These are phyloP conservation scores for Raphidocelis subcapitata DNA, from an alignment of 139 green algal species.

Conservation along the genomic window DNA sequence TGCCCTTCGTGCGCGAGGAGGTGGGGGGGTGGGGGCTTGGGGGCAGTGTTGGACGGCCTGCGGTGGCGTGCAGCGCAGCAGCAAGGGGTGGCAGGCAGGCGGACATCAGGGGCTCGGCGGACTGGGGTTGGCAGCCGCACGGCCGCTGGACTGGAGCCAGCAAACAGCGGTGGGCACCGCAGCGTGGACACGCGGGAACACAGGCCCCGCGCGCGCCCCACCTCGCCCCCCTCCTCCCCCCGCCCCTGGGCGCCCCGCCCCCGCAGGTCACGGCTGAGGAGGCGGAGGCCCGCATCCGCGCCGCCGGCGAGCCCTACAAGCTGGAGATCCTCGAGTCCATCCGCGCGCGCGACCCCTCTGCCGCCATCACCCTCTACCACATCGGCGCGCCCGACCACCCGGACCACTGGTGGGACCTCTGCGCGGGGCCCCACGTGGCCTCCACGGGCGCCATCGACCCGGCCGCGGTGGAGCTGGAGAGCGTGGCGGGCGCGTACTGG, in stretches of 20 bases:
- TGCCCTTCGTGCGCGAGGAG: slow-evolving; percentile 87
- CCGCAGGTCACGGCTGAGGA: slow-evolving; percentile 69
- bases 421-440: slow-evolving; percentile 91
- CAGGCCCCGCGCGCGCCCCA: too few relatives aligned
- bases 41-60: too few relatives aligned
- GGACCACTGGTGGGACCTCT: slow-evolving; percentile 89
- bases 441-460: slow-evolving; percentile 78
- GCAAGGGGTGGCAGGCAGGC: too few relatives aligned
- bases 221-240: too few relatives aligned
- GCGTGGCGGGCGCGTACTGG: slow-evolving; percentile 68
- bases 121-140: too few relatives aligned
- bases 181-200: too few relatives aligned
- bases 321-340: slow-evolving; percentile 95
- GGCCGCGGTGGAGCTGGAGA: slow-evolving; percentile 90
- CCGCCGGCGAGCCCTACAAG: slow-evolving; percentile 93
- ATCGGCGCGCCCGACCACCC: slow-evolving; percentile 78
- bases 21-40: slow-evolving; percentile 28
- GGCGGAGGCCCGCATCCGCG: slow-evolving; percentile 79
- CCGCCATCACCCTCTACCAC: slow-evolving; percentile 98
- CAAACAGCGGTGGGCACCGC: too few relatives aligned
- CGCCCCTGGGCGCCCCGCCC: too few relatives aligned
- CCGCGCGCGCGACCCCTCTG: slow-evolving; percentile 58
- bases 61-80: too few relatives aligned
- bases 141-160: too few relatives aligned
- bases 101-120: too few relatives aligned